These are phyloP conservation scores for Linnemannia schmuckeri DNA, from an alignment of 192 early-diverging fungal genomes.

Conservation along the genomic window DNA sequence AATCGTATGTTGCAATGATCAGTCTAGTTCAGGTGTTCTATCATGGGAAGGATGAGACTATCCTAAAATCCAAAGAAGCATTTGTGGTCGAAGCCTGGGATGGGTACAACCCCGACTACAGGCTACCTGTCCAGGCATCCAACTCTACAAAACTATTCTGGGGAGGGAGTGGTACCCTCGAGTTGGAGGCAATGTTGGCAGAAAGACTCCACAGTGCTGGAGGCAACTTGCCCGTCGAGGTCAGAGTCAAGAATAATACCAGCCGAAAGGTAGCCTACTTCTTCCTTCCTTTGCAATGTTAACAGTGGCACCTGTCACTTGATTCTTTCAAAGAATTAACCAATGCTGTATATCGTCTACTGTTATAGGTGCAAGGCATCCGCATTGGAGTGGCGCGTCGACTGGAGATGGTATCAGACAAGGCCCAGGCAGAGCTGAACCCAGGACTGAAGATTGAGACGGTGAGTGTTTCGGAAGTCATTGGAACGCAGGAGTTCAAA, in stretches of 20 bases:
- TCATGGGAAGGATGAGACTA: slow-evolving; percentile 65
- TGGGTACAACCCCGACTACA: slow-evolving; percentile 55
- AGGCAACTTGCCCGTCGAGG: slow-evolving; percentile 58
- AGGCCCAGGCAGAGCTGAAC: slow-evolving; percentile 51
- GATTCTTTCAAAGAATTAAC: neutral
- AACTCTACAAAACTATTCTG: slow-evolving; percentile 60
- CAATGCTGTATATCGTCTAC: neutral
- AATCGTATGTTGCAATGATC: neutral
- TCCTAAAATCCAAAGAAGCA: slow-evolving; percentile 69
- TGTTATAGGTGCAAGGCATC: slow-evolving; percentile 67
- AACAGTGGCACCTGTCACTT: neutral
- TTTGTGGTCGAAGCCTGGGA: slow-evolving; percentile 70
- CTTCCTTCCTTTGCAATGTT: neutral
- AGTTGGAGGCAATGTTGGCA: slow-evolving; percentile 49
- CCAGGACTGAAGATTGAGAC: slow-evolving; percentile 62
- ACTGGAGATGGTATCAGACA: slow-evolving; percentile 66
- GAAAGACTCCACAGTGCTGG: slow-evolving; percentile 57
- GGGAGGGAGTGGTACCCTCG: slow-evolving; percentile 57
- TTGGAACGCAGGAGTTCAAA: slow-evolving; percentile 63
- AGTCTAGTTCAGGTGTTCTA: slow-evolving; percentile 69
- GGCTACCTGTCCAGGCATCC: slow-evolving; percentile 40
- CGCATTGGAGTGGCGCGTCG: slow-evolving; percentile 58
- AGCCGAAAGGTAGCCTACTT: slow-evolving; percentile 57
- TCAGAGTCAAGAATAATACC: slow-evolving; percentile 63
- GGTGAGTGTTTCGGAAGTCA: slow-evolving; percentile 56